Evolutionary conservation across 345 rosid species (phyloP), one percentile per base, ranked within the genome.

Genomic region (Arabidopsis suecica): DNA sequence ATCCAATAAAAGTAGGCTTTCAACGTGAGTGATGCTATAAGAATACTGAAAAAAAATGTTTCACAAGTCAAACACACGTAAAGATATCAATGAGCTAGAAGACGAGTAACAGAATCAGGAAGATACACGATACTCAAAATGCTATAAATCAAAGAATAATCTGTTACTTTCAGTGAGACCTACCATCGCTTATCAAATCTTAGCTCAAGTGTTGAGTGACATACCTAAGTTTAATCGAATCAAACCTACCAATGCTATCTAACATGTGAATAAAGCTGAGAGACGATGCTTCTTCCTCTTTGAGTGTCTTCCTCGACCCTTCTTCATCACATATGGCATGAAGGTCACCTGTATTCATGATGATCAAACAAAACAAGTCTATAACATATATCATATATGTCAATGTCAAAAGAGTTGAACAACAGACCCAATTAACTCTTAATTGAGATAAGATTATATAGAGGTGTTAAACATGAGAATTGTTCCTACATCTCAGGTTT

Each of bases 251-350:
- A 40, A 9, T 16, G 44, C 61, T n/a, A 55, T 56, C 11, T 66
- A 65, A n/a, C 10, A 60, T 47, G 36, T 40, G 5, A 49, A 30
- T 2, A 40, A 60, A 49, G 37, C 30, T 75, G 12, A 49, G 55
- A 93, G 86, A 4, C 93, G 88, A 78, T 88, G 96, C 63, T 87
- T 93, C 81, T 83, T 86, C 72, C 91, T 81, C 86, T 76, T 86
- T 0, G 95, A 85, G 75, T 90, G 95, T 68, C 81, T 84, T 61
- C 82, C 78, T 3, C 64, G 81, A 61, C 81, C 82, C 79, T 86
- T 88, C 14, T 94, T 82, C 81, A 63, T 66, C 72, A 91, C 86
- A 25, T 75, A 80, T 18, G 86, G 84, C n/a, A 83, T 72, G 82
- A 89, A 93, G 3, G 82, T 84, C 67, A 93, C 82, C 96, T 89